phyloP scores from a whole-genome alignment of 345 rosid genomes.

The Psidium guajava region DNA sequence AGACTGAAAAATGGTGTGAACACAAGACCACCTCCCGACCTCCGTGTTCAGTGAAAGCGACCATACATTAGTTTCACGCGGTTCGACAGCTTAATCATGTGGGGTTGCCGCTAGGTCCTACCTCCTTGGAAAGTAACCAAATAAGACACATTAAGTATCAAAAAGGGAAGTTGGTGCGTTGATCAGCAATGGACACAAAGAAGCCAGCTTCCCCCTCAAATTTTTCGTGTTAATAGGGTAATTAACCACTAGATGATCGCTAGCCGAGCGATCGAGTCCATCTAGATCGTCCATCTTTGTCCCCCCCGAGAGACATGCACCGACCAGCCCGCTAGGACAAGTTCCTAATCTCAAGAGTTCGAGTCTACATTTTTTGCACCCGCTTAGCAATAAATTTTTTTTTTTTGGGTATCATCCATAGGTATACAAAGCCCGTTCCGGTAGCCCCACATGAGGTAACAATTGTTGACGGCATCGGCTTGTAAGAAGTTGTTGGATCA shows the following conservation, averaged over 20 bases:
- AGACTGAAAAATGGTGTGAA: not conserved
- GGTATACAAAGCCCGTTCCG: not conserved
- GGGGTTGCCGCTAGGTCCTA: not conserved
- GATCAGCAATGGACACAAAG: not conserved
- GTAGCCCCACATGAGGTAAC: not conserved
- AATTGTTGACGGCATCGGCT: not conserved
- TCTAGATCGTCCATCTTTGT: not conserved
- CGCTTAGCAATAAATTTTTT: not conserved
- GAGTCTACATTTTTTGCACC: not conserved
- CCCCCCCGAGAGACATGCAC: not conserved
- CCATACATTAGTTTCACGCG: not conserved
- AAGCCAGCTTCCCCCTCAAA: not conserved
- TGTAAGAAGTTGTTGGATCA: not conserved
- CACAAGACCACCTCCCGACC: not conserved
- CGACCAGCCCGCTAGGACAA: not conserved
- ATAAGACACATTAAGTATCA: not conserved
- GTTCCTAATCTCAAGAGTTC: not conserved
- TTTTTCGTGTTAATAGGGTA: not conserved
- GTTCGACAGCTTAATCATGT: not conserved
- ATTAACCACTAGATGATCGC: not conserved
- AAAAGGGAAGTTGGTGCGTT: not conserved
- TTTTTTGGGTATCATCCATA: not conserved
- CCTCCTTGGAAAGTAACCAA: not conserved
- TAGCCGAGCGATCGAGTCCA: not conserved
- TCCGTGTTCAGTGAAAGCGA: not conserved